These are phyloP conservation scores for Sugiyamaella pinicola DNA, from an alignment of 1,139 yeast species.

Conservation along the genomic window DNA sequence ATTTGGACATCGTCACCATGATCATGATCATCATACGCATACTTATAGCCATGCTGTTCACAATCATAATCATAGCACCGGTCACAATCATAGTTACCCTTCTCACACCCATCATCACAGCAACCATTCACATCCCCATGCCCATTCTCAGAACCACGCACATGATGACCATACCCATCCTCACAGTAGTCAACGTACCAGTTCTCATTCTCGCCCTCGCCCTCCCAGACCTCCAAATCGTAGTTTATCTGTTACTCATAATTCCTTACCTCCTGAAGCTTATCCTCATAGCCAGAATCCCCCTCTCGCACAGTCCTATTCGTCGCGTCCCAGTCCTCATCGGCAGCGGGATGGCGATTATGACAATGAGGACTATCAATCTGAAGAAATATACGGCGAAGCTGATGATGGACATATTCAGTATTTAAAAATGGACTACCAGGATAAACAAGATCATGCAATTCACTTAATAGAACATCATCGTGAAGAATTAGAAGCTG, in stretches of 20 bases:
- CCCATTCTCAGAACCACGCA: constrained; percentile 2
- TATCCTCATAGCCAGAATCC: constrained; percentile 22
- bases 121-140: constrained; percentile 26
- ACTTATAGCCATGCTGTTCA: constrained; percentile 23
- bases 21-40: constrained; percentile 20
- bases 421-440: neutral
- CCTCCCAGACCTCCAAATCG: neutral
- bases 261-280: constrained; percentile 20
- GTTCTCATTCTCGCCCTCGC: neutral
- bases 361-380: constrained; percentile 20
- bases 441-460: constrained; percentile 13
- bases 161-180: constrained; percentile 21
- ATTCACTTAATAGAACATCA: constrained; percentile 15
- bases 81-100: constrained; percentile 23
- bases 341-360: constrained; percentile 4
- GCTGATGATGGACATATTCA: constrained; percentile 12
- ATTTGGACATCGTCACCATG: constrained; percentile 7
- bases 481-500: constrained; percentile 16
- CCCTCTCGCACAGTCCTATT: constrained; percentile 21
- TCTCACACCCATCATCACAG: constrained; percentile 20
- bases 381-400: constrained; percentile 19
- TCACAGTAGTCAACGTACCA: neutral
- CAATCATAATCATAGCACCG: constrained; percentile 18
- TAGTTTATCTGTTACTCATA: neutral
- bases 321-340: neutral